Base-by-base conservation (phyloP, 257 asterid genomes). In the Solanum medicagineum region DNA sequence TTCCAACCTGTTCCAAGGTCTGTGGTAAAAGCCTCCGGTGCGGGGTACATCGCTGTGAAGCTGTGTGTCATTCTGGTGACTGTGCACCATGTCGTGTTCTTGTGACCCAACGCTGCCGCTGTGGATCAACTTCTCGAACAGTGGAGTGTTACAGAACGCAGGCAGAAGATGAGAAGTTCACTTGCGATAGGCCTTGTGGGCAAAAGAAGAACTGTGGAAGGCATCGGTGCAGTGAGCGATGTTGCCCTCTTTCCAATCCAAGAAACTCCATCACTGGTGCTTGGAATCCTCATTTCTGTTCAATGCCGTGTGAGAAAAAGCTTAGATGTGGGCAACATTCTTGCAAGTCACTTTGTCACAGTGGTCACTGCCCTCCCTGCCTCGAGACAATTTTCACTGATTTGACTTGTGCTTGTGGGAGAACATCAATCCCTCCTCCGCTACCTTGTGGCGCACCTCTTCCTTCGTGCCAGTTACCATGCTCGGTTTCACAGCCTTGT, bases 291-390 rank as follows among this genome's bases (percentile, higher is more conserved):
- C 99, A 97, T 89, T 88, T 93, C 87, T 97, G 99, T 89, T 91
- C 96, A 36, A 97, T 97, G 97, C 96, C 97, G 10, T 97, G 99
- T 81, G 98, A 93, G 89, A 97, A 97, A 91, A 97, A 92, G 93
- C 92, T 97, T 75, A 91, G 99, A 86, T 97, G 99, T 70, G 98
- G 99, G 62, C 98, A 97, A 85, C 99, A 97, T 88, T 92, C 98
- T 77, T 97, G 99, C 86, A 86, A 66, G 19, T 93, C 95, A 26
- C 90, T 94, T n/a, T 97, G 99, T 88, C 99, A 97, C 90, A 94
- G 96, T 66, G 99, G 99, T 68, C 98, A 97, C 86, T 97, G 99
- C 81, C 99, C 99, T 87, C 97, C 99, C 54, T 97, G 99, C 86
- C 88, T 95, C 65, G 96, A 94, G 88, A 95, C 98, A 22, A 94